A percentile compares a stretch with the other conserved stretches of the same genome.
phyloP scores from a whole-genome alignment of 208 protist species.

The Wallacemonas sp. region DNA sequence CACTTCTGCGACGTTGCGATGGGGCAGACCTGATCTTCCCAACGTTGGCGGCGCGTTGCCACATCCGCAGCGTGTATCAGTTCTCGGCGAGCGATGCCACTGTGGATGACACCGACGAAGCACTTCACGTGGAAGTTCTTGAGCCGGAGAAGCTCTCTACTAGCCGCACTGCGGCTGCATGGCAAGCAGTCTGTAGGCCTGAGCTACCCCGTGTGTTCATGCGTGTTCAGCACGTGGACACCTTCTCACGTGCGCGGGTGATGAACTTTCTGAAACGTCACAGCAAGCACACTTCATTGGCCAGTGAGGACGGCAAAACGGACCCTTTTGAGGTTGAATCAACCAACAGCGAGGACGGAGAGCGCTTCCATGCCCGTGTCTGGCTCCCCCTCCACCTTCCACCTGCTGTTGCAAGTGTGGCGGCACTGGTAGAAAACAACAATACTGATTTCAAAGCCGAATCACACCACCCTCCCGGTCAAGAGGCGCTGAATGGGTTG shows the following conservation, averaged over 20 bases:
- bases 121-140: not conserved
- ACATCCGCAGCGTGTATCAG: too few species aligned
- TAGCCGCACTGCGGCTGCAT: not conserved
- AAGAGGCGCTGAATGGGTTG: constrained; percentile 25
- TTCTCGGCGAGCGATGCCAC: not conserved
- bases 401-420: too few species aligned
- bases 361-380: constrained; percentile 45
- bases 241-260: constrained; percentile 74
- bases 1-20: too few species aligned
- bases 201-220: constrained; percentile 25
- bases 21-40: too few species aligned
- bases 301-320: constrained; percentile 25
- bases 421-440: too few species aligned
- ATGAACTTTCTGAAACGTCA: constrained; percentile 84
- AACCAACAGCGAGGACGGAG: not conserved
- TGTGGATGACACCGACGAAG: too few species aligned
- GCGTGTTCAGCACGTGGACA: constrained; percentile 40
- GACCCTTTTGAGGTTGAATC: constrained; percentile 18
- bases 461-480: too few species aligned
- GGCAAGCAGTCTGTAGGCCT: not conserved
- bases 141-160: constrained; percentile 2
- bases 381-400: constrained; percentile 30
- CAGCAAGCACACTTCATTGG: constrained; percentile 25
- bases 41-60: too few species aligned
- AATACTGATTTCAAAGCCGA: too few species aligned